These are phyloP conservation scores for Phytopythium sindhum DNA, from an alignment of 352 stramenopile genomes.

Conservation along the genomic window DNA sequence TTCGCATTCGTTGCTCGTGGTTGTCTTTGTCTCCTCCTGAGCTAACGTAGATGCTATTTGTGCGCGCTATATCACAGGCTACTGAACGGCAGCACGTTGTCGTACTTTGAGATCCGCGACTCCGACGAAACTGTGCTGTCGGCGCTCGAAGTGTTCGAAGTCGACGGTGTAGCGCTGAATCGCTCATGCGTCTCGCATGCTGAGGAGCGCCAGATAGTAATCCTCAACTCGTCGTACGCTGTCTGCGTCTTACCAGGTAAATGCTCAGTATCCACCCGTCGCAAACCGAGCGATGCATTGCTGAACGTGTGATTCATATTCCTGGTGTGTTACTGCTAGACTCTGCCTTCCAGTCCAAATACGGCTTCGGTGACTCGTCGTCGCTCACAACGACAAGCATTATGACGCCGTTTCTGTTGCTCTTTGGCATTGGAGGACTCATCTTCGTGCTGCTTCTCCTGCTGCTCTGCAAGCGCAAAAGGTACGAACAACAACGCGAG, in stretches of 20 bases:
- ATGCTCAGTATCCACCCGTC: not conserved
- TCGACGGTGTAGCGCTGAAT: constrained; percentile 11
- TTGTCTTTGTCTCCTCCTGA: not conserved
- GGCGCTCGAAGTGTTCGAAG: constrained; percentile 19
- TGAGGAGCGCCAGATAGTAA: constrained; percentile 9
- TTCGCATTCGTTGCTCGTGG: not conserved
- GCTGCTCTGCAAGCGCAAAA: constrained; percentile 9
- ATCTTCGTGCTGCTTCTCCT: constrained; percentile 3
- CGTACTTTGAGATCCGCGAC: constrained; percentile 27
- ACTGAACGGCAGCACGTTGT: constrained; percentile 26
- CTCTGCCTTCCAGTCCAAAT: constrained; percentile 1
- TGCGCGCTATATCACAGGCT: constrained; percentile 11
- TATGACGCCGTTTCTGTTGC: constrained; percentile 5
- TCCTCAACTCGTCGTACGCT: constrained; percentile 17
- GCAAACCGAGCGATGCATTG: not conserved
- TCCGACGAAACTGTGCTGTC: constrained; percentile 24
- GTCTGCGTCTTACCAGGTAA: constrained; percentile 27
- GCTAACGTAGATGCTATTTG: not conserved
- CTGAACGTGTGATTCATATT: not conserved
- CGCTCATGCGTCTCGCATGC: constrained; percentile 2
- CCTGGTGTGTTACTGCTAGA: not conserved
- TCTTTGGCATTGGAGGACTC: constrained; percentile 2
- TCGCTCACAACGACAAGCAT: not conserved
- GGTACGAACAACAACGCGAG: constrained; percentile 6
- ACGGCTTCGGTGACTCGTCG: constrained; percentile 2